phyloP scores from a whole-genome alignment of 2,329 filamentous ascomycete species.

The Colletotrichum agaves region DNA sequence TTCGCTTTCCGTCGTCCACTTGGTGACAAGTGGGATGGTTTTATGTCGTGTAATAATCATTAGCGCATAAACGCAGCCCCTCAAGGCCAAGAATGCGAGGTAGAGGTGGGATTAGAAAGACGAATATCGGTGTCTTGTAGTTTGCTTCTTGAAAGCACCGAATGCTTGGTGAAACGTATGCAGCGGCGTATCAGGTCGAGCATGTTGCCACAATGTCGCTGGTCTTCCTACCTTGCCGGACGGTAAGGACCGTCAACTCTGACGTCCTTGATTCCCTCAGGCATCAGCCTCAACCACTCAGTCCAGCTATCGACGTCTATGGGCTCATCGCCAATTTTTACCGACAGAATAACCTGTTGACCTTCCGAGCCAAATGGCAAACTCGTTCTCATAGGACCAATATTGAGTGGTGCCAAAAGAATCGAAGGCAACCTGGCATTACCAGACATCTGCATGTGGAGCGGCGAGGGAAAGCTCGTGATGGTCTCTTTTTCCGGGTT shows the following conservation, averaged over 20 bases:
- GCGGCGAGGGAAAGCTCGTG: constrained; percentile 62
- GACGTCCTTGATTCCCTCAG: constrained; percentile 65
- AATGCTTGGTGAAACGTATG: constrained; percentile 25
- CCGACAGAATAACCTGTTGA: constrained; percentile 60
- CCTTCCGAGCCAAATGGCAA: constrained; percentile 56
- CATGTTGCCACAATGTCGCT: background rate
- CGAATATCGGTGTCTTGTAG: no score
- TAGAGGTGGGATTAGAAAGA: background rate
- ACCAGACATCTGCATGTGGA: constrained; percentile 66
- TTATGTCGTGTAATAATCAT: constrained; percentile 14
- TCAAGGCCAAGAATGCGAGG: background rate
- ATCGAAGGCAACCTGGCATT: constrained; percentile 66
- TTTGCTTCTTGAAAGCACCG: no score
- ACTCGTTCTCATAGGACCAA: constrained; percentile 50
- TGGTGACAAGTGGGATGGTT: background rate
- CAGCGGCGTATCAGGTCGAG: background rate
- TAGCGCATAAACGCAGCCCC: constrained; percentile 9
- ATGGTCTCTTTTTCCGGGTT: constrained; percentile 58
- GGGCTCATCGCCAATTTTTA: constrained; percentile 62
- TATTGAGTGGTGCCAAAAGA: constrained; percentile 62
- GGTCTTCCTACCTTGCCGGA: constrained; percentile 46
- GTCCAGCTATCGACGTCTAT: constrained; percentile 65
- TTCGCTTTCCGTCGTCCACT: background rate
- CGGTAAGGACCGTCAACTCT: constrained; percentile 64
- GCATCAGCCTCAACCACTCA: constrained; percentile 69